Evolutionary conservation across 768 basidiomycete genomes (phyloP), one percentile per base, ranked within the genome.

Genomic region (Termitomyces eurrhizus): DNA sequence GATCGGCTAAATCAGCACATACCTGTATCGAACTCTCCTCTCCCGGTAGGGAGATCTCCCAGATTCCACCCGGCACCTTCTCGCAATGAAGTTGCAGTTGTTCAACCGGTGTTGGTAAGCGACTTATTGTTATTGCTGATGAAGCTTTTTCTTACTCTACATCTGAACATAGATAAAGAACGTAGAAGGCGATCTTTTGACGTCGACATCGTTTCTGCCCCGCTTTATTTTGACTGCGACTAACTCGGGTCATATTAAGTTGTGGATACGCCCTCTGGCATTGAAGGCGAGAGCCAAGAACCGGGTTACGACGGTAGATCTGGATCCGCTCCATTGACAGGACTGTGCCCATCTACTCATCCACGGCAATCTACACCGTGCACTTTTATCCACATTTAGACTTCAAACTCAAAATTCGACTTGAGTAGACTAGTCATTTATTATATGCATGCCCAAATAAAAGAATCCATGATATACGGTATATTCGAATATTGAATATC

Each of bases 11-110:
- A 79, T 3, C 75, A 81, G 18, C 83, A 86, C 64, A 80, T 90
- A 16, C 80, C 84, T 12, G 73, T 79, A 0, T 57, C 67, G 2
- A 70, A 67, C 41, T 68, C 75, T 14, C 73, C 78, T 12, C 70
- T 63, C 37, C 66, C 71, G 12, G 84, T 83, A 39, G 77, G 68
- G 42, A 70, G 66, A 3, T 76, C 79, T 13, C 73, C 79, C 33
- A 79, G 86, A 13, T 95, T 88, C 66, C 96, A 98, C 66, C 85
- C 92, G 29, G 92, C 96, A 3, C 95, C 95, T 3, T 91, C 93
- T 2, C 80, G 94, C 26, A 94, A 90, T 64, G 95, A 97, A 65
- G 87, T 96, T 11, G 89, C 94, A 6, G 83, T 91, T 32, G 86
- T 97, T 2, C 95, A 96, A 67, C 94, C 95, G 26, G 93, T 96